Evolutionary conservation across 2,329 filamentous ascomycete genomes (phyloP), one percentile per base, ranked within the genome.

Genomic region (Ceratocystis alfenasii): DNA sequence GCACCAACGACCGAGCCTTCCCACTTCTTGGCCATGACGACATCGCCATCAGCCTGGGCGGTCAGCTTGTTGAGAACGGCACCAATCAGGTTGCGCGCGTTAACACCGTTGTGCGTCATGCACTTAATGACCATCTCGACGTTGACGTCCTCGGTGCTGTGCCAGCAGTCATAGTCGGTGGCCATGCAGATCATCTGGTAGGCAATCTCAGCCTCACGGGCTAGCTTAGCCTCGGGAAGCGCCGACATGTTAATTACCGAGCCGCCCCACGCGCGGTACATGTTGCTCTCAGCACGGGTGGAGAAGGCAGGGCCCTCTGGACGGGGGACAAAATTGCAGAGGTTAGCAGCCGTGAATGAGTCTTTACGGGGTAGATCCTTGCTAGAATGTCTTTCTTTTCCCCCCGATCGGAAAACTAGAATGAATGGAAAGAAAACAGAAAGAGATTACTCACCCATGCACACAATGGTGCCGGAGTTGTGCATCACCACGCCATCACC

Each of bases 111-210:
- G 70, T 90, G 88, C 74, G 88, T 87, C 94, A 99, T 99, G 77
- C 95, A 90, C 68, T 85, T 88, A 86, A 96, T 90, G 66, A 99
- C 94, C 89, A 97, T 95, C 76, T 92, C 89, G 25, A 99, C 94
- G 69, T 91, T 92, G 69, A 99, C 94, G 70, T 89, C 89, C 67
- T 85, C 88, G 62, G 83, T 83, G 22, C 83, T 85, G 74, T 92
- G 88, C 94, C 94, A 99, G 84, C 93, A 97, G 80, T 99, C 94
- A 76, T 99, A 99, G 79, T 99, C 94, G 33, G 94, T 99, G 44
- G 90, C 90, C 94, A 99, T 99, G 81, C 93, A 96, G 73, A 99
- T 95, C 84, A 96, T 95, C 79, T 95, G 91, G 77, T 97, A 97
- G 45, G 88, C 88, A 71, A 99, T 88, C 80, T 99, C 94, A 28